Base-by-base conservation (phyloP, 2,329 filamentous ascomycete species). In the Fusarium begoniae region DNA sequence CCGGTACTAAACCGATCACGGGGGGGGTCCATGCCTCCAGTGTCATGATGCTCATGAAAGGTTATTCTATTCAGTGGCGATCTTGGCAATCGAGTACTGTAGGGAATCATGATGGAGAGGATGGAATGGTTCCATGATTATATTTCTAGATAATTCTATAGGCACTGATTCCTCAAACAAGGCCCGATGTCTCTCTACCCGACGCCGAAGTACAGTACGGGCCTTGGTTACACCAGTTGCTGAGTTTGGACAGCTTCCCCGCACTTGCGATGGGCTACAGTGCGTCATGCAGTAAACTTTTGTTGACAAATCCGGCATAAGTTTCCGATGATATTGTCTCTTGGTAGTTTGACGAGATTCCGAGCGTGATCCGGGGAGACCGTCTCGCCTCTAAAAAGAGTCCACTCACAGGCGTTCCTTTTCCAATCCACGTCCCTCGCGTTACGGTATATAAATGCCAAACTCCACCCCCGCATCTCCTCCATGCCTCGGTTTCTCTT, bases 401-500 rank as follows among this genome's bases (percentile, higher is more conserved):
- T 41, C 66, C 61, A 73, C 47, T 73, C 51, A 61, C 32, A 59
- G 47, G 17, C 44, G 30, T 38, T 66, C 28, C 50, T 61, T 74
- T 73, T 71, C 72, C 60, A 74, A 74, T 74, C 67, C 66, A 47
- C 47, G 44, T 32, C 30, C 55, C 28, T 47, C 28, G 35, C 35
- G 50, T 53, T 32, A 38, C 37, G 54, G 56, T 71, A 71, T 70
- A 70, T 71, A 71, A 71, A 57, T 53, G 30, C 57, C 37, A 62
- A 68, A 62, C 67, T 72, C 67, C 71, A 72, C 72, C 72, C 72
- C 72, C 68, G 67, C 72, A 74, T 74, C 58, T 30, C 35, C 10
- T 43, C 4, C 37, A 68, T 73, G 72, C 72, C 67, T 71, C 66
- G 66, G 71, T 66, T 67, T 41, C 53, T 70, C 41, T 45, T 73